Evolutionary conservation across 2,329 filamentous ascomycete genomes (phyloP).

Genomic region (Pseudocercospora macadamiae): DNA sequence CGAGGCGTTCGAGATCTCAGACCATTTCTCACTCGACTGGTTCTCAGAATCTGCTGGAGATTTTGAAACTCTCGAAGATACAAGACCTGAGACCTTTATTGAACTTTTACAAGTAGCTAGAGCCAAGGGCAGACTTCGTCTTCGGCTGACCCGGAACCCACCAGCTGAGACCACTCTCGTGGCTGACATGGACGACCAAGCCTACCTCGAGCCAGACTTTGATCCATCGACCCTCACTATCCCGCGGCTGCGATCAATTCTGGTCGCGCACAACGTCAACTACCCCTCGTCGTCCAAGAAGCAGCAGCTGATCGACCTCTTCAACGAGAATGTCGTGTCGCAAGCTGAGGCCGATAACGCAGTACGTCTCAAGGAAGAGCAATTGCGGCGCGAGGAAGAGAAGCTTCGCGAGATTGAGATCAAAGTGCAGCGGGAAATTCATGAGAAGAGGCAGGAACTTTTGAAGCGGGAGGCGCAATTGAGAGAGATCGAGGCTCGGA

Average conservation of each 20-base stretch:
- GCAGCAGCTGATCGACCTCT: conserved; percentile 79
- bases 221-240: conserved; percentile 83
- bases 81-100: neutral
- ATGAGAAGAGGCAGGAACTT: conserved; percentile 98
- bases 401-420: conserved; percentile 99
- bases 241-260: conserved; percentile 83
- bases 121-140: neutral
- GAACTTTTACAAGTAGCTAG: neutral
- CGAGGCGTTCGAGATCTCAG: neutral
- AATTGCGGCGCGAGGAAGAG: conserved; percentile 98
- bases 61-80: neutral
- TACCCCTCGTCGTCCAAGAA: conserved; percentile 94
- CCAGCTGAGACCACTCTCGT: too few species aligned
- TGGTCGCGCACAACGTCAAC: conserved; percentile 82
- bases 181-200: conserved; percentile 66
- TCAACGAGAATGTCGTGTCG: conserved; percentile 76
- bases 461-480: conserved; percentile 77
- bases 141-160: neutral
- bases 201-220: conserved; percentile 86
- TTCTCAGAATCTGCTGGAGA: neutral
- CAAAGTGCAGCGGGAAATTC: conserved; percentile 99
- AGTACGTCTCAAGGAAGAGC: too few species aligned
- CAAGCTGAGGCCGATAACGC: too few species aligned
- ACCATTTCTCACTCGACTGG: neutral
- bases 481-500: neutral